These are phyloP conservation scores for Fibroporia radiculosa DNA, from an alignment of 768 basidiomycete genomes.

Conservation along the genomic window DNA sequence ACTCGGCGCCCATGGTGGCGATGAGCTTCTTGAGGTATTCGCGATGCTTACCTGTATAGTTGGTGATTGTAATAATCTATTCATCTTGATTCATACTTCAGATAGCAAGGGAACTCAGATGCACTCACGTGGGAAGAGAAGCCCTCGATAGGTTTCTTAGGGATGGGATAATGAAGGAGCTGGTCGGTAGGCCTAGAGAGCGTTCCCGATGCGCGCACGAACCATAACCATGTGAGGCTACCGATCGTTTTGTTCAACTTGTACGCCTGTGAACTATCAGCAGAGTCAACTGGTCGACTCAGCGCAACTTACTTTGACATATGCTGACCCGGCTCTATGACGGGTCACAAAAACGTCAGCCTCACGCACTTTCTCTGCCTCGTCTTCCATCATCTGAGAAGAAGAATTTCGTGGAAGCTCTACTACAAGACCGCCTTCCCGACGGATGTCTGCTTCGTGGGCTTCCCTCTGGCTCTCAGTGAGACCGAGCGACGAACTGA, in stretches of 20 bases:
- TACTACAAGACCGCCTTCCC: slow-evolving; percentile 52
- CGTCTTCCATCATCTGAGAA: slow-evolving; percentile 27
- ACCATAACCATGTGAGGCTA: slow-evolving; percentile 77
- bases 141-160: slow-evolving; percentile 47
- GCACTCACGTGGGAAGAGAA: slow-evolving; percentile 55
- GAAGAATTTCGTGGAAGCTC: slow-evolving; percentile 12
- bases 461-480: slow-evolving; percentile 39
- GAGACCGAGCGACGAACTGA: slow-evolving; percentile 54
- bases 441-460: slow-evolving; percentile 49
- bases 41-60: slow-evolving; percentile 79
- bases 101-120: neutral
- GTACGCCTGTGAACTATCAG: slow-evolving; percentile 43
- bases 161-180: slow-evolving; percentile 80
- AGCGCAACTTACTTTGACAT: slow-evolving; percentile 47
- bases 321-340: slow-evolving; percentile 61
- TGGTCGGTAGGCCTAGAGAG: slow-evolving; percentile 62
- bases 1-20: slow-evolving; percentile 63
- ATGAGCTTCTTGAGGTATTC: slow-evolving; percentile 88
- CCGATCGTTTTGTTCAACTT: slow-evolving; percentile 55
- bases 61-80: slow-evolving; percentile 78
- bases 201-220: slow-evolving; percentile 57
- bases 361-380: slow-evolving; percentile 34
- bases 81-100: neutral
- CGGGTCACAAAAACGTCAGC: slow-evolving; percentile 74
- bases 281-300: neutral